A percentile compares a stretch with the other conserved stretches of the same genome.
These are phyloP conservation scores for Xylaria sp. DNA, from an alignment of 2,329 filamentous ascomycete genomes.

Conservation along the genomic window DNA sequence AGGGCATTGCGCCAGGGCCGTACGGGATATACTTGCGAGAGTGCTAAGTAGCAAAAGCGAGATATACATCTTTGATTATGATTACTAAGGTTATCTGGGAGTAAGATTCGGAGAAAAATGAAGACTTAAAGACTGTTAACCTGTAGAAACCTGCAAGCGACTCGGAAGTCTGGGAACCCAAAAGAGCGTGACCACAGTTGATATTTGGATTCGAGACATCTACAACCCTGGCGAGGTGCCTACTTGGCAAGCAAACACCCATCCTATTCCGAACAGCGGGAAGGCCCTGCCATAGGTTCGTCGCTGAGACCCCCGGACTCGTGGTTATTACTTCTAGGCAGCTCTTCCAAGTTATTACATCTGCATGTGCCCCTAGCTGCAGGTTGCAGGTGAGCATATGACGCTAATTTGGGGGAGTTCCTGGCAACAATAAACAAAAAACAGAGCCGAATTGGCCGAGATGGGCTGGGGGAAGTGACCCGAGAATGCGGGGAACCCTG, in stretches of 20 bases:
- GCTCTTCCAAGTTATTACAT: too few species aligned
- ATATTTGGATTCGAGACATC: slow-evolving; percentile 16
- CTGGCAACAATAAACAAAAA: slow-evolving; percentile 16
- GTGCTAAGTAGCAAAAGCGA: slow-evolving; percentile 10
- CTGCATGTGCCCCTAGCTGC: slow-evolving; percentile 21
- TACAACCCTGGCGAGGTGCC: slow-evolving; percentile 1
- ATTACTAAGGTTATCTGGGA: slow-evolving; percentile 3
- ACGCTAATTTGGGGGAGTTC: slow-evolving; percentile 15
- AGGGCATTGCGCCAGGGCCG: slow-evolving; percentile 51
- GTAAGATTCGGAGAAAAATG: slow-evolving; percentile 5
- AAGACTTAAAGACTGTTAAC: slow-evolving; percentile 1
- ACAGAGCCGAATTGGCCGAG: slow-evolving; percentile 25
- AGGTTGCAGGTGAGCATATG: slow-evolving; percentile 21
- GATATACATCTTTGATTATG: slow-evolving; percentile 17
- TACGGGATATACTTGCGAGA: slow-evolving; percentile 9
- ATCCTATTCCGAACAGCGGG: slow-evolving; percentile 19
- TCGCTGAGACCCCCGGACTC: slow-evolving; percentile 13
- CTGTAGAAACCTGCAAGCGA: background rate
- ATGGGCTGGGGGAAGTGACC: too few species aligned
- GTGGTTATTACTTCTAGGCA: slow-evolving; percentile 18
- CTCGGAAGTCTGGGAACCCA: slow-evolving; percentile 7
- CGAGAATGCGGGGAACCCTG: slow-evolving; percentile 26
- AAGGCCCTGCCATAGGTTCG: slow-evolving; percentile 14
- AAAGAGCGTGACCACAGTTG: slow-evolving; percentile 16
- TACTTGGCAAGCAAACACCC: slow-evolving; percentile 7